phyloP scores from a whole-genome alignment of 2,329 filamentous ascomycete genomes.

The Aspergillus fumigatus region DNA sequence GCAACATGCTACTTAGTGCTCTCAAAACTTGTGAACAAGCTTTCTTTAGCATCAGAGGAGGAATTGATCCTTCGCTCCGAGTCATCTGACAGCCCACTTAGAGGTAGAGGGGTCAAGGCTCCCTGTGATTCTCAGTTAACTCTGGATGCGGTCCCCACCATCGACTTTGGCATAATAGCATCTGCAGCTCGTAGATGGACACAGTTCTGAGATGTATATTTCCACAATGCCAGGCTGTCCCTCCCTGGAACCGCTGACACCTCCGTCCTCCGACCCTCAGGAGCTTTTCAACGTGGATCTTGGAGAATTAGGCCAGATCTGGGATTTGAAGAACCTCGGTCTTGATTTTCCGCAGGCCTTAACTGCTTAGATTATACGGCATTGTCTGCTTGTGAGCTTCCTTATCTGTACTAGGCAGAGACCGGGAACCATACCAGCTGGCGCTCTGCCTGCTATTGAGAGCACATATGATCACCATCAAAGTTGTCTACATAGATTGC shows the following conservation, averaged over 20 bases:
- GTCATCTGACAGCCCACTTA: conserved; percentile 1
- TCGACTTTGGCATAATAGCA: neutral
- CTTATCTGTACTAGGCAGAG: too few species aligned
- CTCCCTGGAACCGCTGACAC: neutral
- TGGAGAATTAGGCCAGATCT: conserved; percentile 23
- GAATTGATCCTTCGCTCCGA: neutral
- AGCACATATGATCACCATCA: too few species aligned
- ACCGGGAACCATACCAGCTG: too few species aligned
- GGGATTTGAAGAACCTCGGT: conserved; percentile 25
- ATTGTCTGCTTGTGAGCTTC: too few species aligned
- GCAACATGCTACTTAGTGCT: conserved; percentile 22
- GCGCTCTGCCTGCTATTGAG: too few species aligned
- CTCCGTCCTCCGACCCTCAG: neutral
- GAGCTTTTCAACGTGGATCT: conserved; percentile 17
- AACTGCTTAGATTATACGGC: too few species aligned
- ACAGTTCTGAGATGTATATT: neutral
- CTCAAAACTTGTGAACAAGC: conserved; percentile 14
- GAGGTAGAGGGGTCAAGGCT: conserved; percentile 1
- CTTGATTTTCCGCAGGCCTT: conserved; percentile 3
- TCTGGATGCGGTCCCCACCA: neutral
- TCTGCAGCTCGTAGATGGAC: neutral
- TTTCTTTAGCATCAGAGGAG: conserved; percentile 9
- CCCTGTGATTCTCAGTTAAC: neutral
- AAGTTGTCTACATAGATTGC: too few species aligned
- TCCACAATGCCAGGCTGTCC: neutral